Percentiles rank a stretch among this genome's conserved stretches.
phyloP scores from a whole-genome alignment of 805 yeast genomes.

The Ogataea angusta region DNA sequence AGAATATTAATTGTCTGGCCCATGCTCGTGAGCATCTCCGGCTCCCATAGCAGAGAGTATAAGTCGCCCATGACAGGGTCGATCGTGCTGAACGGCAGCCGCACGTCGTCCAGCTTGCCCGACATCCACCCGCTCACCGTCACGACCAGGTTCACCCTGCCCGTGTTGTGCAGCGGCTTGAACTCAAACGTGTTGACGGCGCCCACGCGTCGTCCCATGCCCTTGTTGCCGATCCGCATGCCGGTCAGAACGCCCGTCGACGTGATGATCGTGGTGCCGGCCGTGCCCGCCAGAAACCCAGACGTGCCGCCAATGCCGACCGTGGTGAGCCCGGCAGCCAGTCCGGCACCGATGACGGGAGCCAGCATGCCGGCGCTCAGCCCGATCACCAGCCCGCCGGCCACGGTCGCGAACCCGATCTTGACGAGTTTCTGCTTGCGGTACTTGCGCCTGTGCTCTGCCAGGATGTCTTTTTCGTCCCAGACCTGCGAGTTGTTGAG shows the following conservation, averaged over 20 bases:
- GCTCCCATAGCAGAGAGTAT: slow-evolving; percentile 93
- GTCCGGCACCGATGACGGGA: slow-evolving; percentile 97
- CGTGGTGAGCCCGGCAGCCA: slow-evolving; percentile 95
- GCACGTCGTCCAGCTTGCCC: slow-evolving; percentile 90
- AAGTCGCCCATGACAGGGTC: slow-evolving; percentile 98
- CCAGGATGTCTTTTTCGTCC: slow-evolving; percentile 68
- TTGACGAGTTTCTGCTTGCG: slow-evolving; percentile 70
- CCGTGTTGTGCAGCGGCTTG: slow-evolving; percentile 86
- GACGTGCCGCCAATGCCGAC: slow-evolving; percentile 93
- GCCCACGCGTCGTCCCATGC: slow-evolving; percentile 85
- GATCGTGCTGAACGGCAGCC: slow-evolving; percentile 92
- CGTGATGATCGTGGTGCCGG: slow-evolving; percentile 93
- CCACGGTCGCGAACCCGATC: slow-evolving; percentile 92
- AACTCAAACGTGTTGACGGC: slow-evolving; percentile 93
- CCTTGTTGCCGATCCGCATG: slow-evolving; percentile 79
- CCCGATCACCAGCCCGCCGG: slow-evolving; percentile 93
- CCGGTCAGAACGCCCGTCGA: slow-evolving; percentile 90
- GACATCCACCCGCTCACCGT: slow-evolving; percentile 98
- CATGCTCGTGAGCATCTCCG: slow-evolving; percentile 91
- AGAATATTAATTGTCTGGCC: slow-evolving; percentile 94
- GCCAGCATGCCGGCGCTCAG: slow-evolving; percentile 93
- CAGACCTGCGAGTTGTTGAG: slow-evolving; percentile 50
- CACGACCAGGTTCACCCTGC: slow-evolving; percentile 78
- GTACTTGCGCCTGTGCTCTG: slow-evolving; percentile 64
- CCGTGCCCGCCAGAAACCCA: slow-evolving; percentile 92